Base-by-base conservation (phyloP, 108 stramenopile genomes). In the Nitzschia sp. region DNA sequence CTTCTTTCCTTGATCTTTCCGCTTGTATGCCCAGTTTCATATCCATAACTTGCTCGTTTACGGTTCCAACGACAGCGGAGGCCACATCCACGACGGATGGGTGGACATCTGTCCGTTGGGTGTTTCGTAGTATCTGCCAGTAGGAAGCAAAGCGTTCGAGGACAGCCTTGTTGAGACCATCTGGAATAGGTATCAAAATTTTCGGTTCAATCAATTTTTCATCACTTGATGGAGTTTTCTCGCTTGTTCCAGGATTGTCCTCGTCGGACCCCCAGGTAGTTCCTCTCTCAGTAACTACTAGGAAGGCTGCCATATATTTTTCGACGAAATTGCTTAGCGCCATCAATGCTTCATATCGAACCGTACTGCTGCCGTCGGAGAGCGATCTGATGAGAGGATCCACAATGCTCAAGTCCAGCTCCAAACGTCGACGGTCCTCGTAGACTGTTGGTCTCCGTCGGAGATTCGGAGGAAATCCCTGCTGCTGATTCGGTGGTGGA, bases 281-380 rank as follows among this genome's bases (percentile, higher is more conserved):
- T n/a, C 31, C 41, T 35, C 92, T 81, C 44, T 87, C 85, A 28
- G 95, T 90, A 32, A 93, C 81, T 22, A 80, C 74, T 30, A 90
- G 73, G 68, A 97, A 90, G 15, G 77, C 85, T 47, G 77, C 66
- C n/a, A 91, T 56, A 77, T 96, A 93, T 69, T 95, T 94, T 45
- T 65, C 83, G 33, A 96, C 86, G 44, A 83, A 72, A 28, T 70
- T 69, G 13, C 78, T 79, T 8, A 96, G 63, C 3, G 86, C 85
- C n/a, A 94, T 71, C 3, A 78, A 47, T 22, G 89, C 83, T 79
- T 98, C 96, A 45, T 87, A 91, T 30, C 97, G 80, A 8, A 98
- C 93, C 22, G 86, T 38, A 25, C 91, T 79, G 63, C 87, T 92
- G 2, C 80, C 88, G 77, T 97, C 96, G 2, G 65, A 45, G 11